Conservation (phyloP, 2,329 filamentous ascomycete genomes). For the Pseudocercospora macadamiae region DNA sequence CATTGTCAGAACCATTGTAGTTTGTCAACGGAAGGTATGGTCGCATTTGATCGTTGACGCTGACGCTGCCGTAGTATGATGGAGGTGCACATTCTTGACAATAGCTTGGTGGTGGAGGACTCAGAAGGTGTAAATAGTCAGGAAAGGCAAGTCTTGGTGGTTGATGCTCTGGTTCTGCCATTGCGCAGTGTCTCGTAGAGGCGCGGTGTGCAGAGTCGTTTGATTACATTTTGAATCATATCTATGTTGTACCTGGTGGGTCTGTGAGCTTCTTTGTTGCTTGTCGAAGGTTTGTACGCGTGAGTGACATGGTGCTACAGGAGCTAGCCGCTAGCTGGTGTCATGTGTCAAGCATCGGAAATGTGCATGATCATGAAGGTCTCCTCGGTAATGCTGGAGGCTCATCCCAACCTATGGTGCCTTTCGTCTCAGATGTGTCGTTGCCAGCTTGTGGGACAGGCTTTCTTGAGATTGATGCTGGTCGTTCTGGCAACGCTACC, state of each 20-base stretch:
- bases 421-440: slow-evolving; percentile 2
- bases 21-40: not conserved
- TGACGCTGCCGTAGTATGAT: slow-evolving; percentile 8
- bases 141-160: slow-evolving; percentile 6
- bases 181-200: not conserved
- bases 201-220: not conserved
- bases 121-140: slow-evolving; percentile 5
- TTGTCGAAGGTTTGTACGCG: not conserved
- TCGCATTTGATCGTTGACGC: not conserved
- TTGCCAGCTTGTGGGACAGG: not conserved
- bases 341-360: slow-evolving; percentile 7
- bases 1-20: not conserved
- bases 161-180: not conserved
- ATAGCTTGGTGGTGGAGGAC: slow-evolving; percentile 8
- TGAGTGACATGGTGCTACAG: not conserved
- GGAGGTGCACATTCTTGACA: slow-evolving; percentile 6
- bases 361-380: not conserved
- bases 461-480: not conserved
- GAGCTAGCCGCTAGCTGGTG: not conserved
- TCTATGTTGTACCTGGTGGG: not conserved
- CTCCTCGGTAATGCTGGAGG: slow-evolving; percentile 10
- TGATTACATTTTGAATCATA: not conserved
- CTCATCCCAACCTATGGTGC: not conserved
- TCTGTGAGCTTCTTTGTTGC: not conserved
- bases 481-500: not conserved